Conservation (phyloP, 345 rosid species). For the Acer campestre region DNA sequence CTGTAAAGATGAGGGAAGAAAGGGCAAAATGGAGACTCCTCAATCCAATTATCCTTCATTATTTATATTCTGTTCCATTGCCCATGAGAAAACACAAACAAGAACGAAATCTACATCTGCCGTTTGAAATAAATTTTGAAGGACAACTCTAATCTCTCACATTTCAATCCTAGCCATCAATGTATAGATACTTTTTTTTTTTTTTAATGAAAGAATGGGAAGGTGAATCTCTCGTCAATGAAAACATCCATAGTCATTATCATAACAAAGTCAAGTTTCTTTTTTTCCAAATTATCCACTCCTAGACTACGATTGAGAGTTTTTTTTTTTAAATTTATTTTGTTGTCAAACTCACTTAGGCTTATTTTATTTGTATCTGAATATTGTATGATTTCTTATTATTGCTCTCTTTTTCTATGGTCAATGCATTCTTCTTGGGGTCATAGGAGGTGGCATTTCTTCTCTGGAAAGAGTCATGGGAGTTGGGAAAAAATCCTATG, state of each 20-base stretch:
- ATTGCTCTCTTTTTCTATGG: background rate
- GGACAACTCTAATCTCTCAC: no score
- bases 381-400: background rate
- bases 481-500: constrained; percentile 87
- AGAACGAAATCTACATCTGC: no score
- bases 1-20: no score
- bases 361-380: background rate
- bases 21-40: no score
- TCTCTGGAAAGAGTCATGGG: constrained; percentile 98
- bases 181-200: background rate
- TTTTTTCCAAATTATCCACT: background rate
- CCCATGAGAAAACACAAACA: no score
- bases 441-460: constrained; percentile 90
- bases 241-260: background rate
- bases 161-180: no score
- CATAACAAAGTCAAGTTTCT: background rate
- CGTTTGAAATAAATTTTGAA: no score
- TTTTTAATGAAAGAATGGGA: background rate
- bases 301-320: background rate
- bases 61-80: no score
- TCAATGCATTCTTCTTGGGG: constrained; percentile 13
- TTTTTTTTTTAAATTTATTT: background rate
- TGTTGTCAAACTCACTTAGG: background rate
- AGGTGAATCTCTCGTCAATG: background rate
- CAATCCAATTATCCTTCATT: no score